phyloP scores from a whole-genome alignment of 2,329 filamentous ascomycete species.

The Colletotrichum melonis region DNA sequence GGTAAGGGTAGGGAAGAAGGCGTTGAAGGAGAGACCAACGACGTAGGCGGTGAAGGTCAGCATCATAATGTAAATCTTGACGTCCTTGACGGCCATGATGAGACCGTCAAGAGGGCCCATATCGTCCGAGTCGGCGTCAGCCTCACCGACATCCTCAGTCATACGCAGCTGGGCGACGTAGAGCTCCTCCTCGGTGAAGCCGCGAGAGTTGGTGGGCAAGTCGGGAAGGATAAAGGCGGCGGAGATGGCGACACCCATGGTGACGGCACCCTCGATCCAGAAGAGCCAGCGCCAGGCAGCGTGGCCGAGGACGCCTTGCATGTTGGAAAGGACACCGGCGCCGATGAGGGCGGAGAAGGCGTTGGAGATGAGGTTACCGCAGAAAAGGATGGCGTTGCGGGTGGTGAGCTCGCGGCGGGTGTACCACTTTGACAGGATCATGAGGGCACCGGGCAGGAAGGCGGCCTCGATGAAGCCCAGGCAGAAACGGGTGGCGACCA shows the following conservation, averaged over 20 bases:
- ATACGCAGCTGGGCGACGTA: constrained; percentile 66
- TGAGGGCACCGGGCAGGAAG: constrained; percentile 71
- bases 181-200: constrained; percentile 69
- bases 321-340: constrained; percentile 68
- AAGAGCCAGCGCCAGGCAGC: constrained; percentile 72
- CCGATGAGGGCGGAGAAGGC: constrained; percentile 70
- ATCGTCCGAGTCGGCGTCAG: constrained; percentile 61
- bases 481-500: constrained; percentile 68
- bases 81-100: constrained; percentile 68
- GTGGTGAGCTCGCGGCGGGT: constrained; percentile 67
- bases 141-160: constrained; percentile 68
- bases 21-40: constrained; percentile 68
- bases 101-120: constrained; percentile 64
- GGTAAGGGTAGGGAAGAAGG: constrained; percentile 67
- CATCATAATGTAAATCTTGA: constrained; percentile 74
- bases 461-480: constrained; percentile 73
- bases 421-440: constrained; percentile 76
- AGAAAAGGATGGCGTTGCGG: constrained; percentile 68
- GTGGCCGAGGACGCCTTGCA: constrained; percentile 65
- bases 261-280: constrained; percentile 66
- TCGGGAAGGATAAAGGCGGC: constrained; percentile 64
- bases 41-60: constrained; percentile 71
- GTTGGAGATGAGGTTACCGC: constrained; percentile 69
- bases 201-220: constrained; percentile 65
- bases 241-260: constrained; percentile 59